These are phyloP conservation scores for Blastomyces emzantsi DNA, from an alignment of 2,329 filamentous ascomycete genomes.

Conservation along the genomic window DNA sequence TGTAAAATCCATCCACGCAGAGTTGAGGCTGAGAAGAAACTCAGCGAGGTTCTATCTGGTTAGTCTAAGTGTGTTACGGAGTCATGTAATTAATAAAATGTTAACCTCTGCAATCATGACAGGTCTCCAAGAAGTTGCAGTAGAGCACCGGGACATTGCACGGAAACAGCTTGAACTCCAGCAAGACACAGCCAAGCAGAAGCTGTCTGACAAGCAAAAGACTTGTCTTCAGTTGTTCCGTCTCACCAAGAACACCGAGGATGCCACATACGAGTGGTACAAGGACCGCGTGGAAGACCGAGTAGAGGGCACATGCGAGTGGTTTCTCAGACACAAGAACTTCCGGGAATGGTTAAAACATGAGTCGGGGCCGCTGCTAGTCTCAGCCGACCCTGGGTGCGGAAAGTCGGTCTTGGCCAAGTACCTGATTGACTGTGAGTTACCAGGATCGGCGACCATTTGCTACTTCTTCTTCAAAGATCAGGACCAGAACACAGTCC, in stretches of 20 bases:
- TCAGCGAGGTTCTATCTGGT: background rate
- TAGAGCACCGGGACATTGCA: too few relatives aligned
- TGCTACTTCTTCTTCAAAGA: background rate
- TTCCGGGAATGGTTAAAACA: background rate
- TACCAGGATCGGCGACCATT: background rate
- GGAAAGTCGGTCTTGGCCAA: background rate
- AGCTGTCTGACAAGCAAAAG: background rate
- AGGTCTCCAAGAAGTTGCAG: too few relatives aligned
- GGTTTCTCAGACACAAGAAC: background rate
- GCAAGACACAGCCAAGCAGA: background rate
- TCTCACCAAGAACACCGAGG: background rate
- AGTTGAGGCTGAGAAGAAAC: background rate
- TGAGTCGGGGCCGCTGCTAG: background rate
- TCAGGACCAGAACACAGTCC: background rate
- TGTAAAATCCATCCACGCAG: background rate
- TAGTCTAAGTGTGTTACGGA: background rate
- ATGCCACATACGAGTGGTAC: background rate
- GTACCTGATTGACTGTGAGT: background rate
- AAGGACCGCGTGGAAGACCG: background rate
- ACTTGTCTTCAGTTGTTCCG: background rate
- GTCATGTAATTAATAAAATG: too few relatives aligned
- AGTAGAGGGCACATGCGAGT: background rate
- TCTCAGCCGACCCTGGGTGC: background rate
- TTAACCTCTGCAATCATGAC: too few relatives aligned
- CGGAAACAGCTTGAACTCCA: too few relatives aligned